Conservation (phyloP, 495 filamentous ascomycete species). For the Penicillium manginii region DNA sequence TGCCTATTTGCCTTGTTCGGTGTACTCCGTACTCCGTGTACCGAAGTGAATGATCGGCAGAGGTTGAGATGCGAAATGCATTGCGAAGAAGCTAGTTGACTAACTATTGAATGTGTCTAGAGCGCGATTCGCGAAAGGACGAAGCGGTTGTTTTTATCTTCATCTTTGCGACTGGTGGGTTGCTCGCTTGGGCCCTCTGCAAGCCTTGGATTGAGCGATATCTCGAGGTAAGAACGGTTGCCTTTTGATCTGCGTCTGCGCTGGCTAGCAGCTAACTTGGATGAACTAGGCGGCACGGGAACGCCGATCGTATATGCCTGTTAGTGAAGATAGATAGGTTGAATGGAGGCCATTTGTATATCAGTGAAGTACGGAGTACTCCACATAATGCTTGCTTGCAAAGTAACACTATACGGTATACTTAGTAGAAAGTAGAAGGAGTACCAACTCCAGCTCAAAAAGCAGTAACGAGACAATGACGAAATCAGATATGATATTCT, state of each 20-base stretch:
- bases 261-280: too few species aligned
- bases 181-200: slow-evolving; percentile 78
- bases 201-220: slow-evolving; percentile 66
- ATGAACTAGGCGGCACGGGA: slow-evolving; percentile 44
- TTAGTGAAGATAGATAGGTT: slow-evolving; percentile 33
- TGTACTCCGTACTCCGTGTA: background rate
- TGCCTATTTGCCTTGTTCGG: background rate
- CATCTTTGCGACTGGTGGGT: slow-evolving; percentile 79
- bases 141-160: slow-evolving; percentile 91
- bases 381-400: too few species aligned
- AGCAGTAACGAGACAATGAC: too few species aligned
- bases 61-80: background rate
- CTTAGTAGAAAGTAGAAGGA: too few species aligned
- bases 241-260: background rate
- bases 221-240: slow-evolving; percentile 49
- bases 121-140: slow-evolving; percentile 88
- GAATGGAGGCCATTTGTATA: too few species aligned
- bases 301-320: slow-evolving; percentile 49
- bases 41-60: background rate
- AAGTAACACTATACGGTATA: too few species aligned
- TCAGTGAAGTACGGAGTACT: too few species aligned
- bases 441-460: too few species aligned
- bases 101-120: slow-evolving; percentile 37
- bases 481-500: too few species aligned
- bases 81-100: slow-evolving; percentile 1